Evolutionary conservation across 2,329 filamentous ascomycete genomes (phyloP).

Genomic region (Pseudogymnoascus sp.): DNA sequence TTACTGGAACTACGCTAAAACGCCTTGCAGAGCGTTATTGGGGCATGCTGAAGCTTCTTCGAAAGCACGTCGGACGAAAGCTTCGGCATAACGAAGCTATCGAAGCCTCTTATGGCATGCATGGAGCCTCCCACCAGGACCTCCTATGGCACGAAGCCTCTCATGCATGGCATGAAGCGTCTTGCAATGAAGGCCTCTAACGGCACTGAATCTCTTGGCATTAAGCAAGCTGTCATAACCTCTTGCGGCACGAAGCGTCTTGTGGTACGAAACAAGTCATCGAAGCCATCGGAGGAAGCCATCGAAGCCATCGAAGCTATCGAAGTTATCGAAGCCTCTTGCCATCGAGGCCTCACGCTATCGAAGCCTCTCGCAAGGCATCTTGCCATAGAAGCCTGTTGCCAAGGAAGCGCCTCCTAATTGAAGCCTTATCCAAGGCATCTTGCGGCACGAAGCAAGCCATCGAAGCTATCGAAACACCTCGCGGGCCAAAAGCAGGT

Average conservation of each 20-base stretch:
- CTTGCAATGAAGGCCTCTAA: background rate
- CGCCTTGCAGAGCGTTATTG: background rate
- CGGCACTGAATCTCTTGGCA: background rate
- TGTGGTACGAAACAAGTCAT: background rate
- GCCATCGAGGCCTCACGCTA: background rate
- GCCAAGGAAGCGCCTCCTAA: no score
- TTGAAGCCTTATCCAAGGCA: no score
- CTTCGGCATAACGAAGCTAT: background rate
- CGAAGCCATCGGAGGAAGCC: no score
- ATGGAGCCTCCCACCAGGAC: background rate
- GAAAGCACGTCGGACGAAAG: background rate
- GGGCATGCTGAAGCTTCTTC: background rate
- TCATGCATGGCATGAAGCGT: background rate
- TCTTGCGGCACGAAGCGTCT: no score
- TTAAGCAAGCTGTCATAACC: no score
- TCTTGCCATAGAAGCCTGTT: no score
- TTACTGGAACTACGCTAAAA: background rate
- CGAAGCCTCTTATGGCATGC: background rate
- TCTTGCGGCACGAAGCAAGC: no score
- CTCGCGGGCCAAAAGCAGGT: no score
- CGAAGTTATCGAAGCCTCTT: no score
- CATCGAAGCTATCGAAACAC: no score
- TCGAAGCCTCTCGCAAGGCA: background rate
- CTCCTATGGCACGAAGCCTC: background rate
- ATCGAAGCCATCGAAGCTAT: no score